phyloP scores from a whole-genome alignment of 495 filamentous ascomycete species.

The Hypoxylon cercidicola region DNA sequence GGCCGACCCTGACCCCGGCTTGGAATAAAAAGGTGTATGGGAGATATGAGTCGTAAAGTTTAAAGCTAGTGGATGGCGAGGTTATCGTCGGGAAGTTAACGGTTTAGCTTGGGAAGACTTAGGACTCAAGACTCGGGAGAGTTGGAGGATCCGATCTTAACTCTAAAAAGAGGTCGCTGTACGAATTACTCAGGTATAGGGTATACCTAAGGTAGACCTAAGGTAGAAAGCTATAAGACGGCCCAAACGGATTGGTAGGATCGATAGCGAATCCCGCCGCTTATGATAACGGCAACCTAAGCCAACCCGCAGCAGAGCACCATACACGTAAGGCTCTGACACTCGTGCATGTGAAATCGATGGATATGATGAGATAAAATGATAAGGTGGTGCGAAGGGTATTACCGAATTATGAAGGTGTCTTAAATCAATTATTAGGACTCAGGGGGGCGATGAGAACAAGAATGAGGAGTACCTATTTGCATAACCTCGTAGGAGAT shows the following conservation, averaged over 20 bases:
- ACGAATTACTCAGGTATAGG: slow-evolving; percentile 14
- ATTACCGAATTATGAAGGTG: neutral
- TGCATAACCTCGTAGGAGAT: slow-evolving; percentile 22
- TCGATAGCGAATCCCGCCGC: neutral
- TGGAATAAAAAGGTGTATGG: neutral
- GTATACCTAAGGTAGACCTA: no score
- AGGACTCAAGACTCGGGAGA: slow-evolving; percentile 5
- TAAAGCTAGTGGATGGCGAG: slow-evolving; percentile 21
- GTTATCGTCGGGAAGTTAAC: slow-evolving; percentile 32
- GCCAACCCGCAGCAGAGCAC: neutral
- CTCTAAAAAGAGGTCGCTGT: slow-evolving; percentile 21
- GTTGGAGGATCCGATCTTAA: slow-evolving; percentile 25
- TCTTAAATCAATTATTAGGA: neutral
- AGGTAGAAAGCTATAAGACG: no score
- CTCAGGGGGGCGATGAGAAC: neutral
- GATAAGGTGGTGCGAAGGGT: neutral
- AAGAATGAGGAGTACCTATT: neutral
- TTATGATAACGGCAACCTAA: neutral
- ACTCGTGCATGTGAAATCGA: neutral
- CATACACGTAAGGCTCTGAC: neutral
- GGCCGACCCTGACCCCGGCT: neutral
- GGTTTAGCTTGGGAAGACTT: no score
- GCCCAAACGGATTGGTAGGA: slow-evolving; percentile 1
- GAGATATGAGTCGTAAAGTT: slow-evolving; percentile 33
- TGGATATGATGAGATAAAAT: neutral